Percentiles rank a stretch among this genome's conserved stretches.
Conservation (phyloP, 2,329 filamentous ascomycete genomes). For the Aspergillus melleus region DNA sequence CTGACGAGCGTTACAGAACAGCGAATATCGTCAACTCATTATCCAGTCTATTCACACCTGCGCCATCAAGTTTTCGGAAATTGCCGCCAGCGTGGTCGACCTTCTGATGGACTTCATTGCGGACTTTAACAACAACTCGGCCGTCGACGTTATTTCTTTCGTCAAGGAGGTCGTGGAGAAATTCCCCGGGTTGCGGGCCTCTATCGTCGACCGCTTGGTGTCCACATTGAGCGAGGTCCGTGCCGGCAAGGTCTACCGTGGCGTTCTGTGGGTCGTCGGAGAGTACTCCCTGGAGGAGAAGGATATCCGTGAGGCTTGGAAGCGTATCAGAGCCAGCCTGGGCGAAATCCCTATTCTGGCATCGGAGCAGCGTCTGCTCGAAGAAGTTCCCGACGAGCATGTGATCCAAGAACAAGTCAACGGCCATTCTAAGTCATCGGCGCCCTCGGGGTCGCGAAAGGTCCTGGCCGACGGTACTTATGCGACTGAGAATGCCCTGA, state of each 20-base stretch:
- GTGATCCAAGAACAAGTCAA: slow-evolving; percentile 71
- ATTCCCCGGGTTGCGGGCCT: slow-evolving; percentile 83
- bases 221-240: slow-evolving; percentile 89
- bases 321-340: slow-evolving; percentile 86
- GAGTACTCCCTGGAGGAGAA: slow-evolving; percentile 94
- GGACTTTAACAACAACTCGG: slow-evolving; percentile 95
- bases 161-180: slow-evolving; percentile 99
- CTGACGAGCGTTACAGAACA: slow-evolving; percentile 57
- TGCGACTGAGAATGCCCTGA: slow-evolving; percentile 92
- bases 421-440: slow-evolving; percentile 72
- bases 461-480: slow-evolving; percentile 96
- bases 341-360: slow-evolving; percentile 96
- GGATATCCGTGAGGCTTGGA: slow-evolving; percentile 96
- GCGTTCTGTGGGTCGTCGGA: slow-evolving; percentile 95
- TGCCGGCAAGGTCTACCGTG: slow-evolving; percentile 94
- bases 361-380: slow-evolving; percentile 87
- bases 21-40: slow-evolving; percentile 88
- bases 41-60: slow-evolving; percentile 98
- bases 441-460: slow-evolving; percentile 81
- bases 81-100: slow-evolving; percentile 93
- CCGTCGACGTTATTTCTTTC: slow-evolving; percentile 96
- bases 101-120: slow-evolving; percentile 98
- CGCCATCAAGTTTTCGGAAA: slow-evolving; percentile 98
- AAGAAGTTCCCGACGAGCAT: slow-evolving; percentile 72
- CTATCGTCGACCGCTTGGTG: slow-evolving; percentile 85